These are phyloP conservation scores for Didymella keratinophila DNA, from an alignment of 2,329 filamentous ascomycete genomes.

Conservation along the genomic window DNA sequence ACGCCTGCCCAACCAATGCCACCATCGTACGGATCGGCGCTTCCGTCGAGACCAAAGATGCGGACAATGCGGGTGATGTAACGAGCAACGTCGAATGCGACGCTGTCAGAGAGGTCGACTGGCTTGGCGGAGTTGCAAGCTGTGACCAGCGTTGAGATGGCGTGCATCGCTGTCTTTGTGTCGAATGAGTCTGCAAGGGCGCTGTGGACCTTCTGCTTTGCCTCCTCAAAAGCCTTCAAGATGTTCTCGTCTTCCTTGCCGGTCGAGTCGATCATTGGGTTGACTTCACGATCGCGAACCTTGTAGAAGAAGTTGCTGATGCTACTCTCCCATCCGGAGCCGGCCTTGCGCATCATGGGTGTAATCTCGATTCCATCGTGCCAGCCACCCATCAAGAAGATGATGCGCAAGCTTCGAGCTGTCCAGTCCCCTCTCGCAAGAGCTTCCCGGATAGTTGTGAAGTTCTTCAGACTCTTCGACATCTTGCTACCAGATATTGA, in stretches of 20 bases:
- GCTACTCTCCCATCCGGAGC: slow-evolving; percentile 80
- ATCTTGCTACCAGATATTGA: slow-evolving; percentile 92
- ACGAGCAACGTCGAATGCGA: slow-evolving; percentile 66
- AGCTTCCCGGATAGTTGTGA: slow-evolving; percentile 89
- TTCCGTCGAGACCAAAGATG: slow-evolving; percentile 80
- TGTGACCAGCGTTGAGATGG: slow-evolving; percentile 79
- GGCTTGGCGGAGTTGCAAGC: slow-evolving; percentile 69
- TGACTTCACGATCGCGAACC: slow-evolving; percentile 58
- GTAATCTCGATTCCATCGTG: slow-evolving; percentile 92
- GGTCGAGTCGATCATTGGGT: slow-evolving; percentile 42
- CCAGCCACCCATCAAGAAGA: slow-evolving; percentile 89
- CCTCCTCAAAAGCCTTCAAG: slow-evolving; percentile 58
- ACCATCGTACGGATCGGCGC: slow-evolving; percentile 53
- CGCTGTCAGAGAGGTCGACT: slow-evolving; percentile 53
- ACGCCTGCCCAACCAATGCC: slow-evolving; percentile 71
- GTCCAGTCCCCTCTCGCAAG: slow-evolving; percentile 75
- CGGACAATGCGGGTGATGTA: slow-evolving; percentile 87
- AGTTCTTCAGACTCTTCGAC: slow-evolving; percentile 96
- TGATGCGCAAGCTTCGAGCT: slow-evolving; percentile 78
- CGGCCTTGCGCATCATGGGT: slow-evolving; percentile 77
- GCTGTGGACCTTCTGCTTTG: slow-evolving; percentile 65
- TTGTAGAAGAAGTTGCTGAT: slow-evolving; percentile 75
- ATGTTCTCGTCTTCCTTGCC: slow-evolving; percentile 54
- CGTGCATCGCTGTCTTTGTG: slow-evolving; percentile 78
- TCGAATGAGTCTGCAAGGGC: slow-evolving; percentile 87